Conservation (phyloP, 169 alveolate species). For the Plasmodium blacklocki region DNA sequence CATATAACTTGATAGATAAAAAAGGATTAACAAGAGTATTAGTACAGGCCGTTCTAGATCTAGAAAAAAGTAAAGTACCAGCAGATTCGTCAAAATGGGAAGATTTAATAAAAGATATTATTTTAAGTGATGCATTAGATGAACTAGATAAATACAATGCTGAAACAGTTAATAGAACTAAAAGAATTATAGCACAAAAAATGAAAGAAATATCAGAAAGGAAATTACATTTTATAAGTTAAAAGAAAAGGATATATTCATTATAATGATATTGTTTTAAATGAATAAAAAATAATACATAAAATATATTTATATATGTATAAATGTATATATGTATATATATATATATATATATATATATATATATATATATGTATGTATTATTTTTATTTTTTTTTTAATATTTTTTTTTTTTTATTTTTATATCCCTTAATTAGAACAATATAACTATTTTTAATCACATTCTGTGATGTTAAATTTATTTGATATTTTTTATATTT, state of each 20-base stretch:
- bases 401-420: no score
- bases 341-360: neutral
- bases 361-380: no score
- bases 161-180: constrained; percentile 80
- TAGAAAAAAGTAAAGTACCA: constrained; percentile 80
- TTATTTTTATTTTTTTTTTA: no score
- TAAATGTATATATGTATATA: neutral
- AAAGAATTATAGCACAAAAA: constrained; percentile 81
- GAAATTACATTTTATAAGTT: constrained; percentile 37
- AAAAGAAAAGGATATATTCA: neutral
- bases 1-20: constrained; percentile 83
- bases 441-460: no score
- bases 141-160: constrained; percentile 85
- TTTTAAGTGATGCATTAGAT: constrained; percentile 85
- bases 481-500: no score
- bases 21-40: constrained; percentile 86
- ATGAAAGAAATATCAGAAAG: constrained; percentile 80
- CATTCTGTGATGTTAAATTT: no score
- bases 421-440: no score
- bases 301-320: neutral
- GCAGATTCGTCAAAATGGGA: constrained; percentile 86
- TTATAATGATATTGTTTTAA: no score
- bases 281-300: neutral
- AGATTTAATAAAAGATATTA: constrained; percentile 83
- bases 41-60: constrained; percentile 85